Base-by-base conservation (phyloP, 2,329 filamentous ascomycete genomes). In the Endoconidiophora laricicola region DNA sequence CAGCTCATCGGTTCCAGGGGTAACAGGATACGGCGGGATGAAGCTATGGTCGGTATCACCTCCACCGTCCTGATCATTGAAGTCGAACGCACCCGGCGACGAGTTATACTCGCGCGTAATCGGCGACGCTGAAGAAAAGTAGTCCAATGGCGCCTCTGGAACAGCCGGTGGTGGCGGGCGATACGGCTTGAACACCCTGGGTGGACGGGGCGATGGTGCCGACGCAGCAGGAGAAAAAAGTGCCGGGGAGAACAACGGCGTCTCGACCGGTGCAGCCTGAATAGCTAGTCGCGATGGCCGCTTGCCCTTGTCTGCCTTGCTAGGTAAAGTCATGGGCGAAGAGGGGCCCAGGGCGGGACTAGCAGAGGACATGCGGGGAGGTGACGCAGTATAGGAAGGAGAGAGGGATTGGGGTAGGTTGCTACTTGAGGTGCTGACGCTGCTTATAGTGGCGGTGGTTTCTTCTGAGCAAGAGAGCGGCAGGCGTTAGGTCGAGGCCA, bases 11-110 rank as follows among this genome's bases (percentile, higher is more conserved):
- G 50, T 48, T 9, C 52, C 48, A 22, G 47, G 44, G 18, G 52
- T 53, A 39, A 50, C 52, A 18, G 52, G 52, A 48, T 53, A 53
- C 23, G 52, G 48, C 18, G 52, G 52, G 4, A 50, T 44, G 33
- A 44, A 48, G 16, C 9, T 26, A 9, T 40, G 44, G 14, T 18
- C n/a, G 33, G 26, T 33, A 10, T 18, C 23, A 29, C 42, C 43
- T 16, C 18, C 22, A 6, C 33, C 20, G 16, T 52, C 29, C 24
- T 14, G 12, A 14, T 44, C 41, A 7, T 23, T 43, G 45, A 42
- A 6, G 10, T 40, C 6, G 22, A 20, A 39, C 18, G 37, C 16
- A n/a, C 39, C 38, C 37, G 38, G 33, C 37, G 22, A 41, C 9
- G 46, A 38, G 10, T 16, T 41, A 12, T 41, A 18, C 41, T n/a